Base-by-base conservation (phyloP, 2,329 filamentous ascomycete genomes). In the Aureobasidium subglaciale region DNA sequence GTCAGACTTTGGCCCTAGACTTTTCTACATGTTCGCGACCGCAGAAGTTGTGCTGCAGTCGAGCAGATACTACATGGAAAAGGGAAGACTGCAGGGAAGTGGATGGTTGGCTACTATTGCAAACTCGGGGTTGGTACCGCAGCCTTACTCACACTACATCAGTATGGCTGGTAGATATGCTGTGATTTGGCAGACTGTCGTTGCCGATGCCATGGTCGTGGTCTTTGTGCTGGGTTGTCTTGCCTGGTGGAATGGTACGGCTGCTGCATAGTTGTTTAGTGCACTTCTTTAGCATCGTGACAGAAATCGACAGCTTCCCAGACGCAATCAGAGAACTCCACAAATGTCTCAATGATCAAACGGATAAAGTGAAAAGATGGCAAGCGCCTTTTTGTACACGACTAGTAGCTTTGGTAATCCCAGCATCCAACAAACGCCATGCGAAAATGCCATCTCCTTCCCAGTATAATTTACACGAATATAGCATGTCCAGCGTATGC, bases 21-120 rank as follows among this genome's bases (percentile, higher is more conserved):
- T 90, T 70, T 90, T 92, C 70, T 89, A 84, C 75, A 78, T 87
- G n/a, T 93, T 92, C 67, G 85, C 87, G 5, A 89, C 87, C 0
- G 84, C 82, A 29, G 87, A 93, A 72, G 78, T 88, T 10, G 67
- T 88, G 53, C 74, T 92, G 60, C 81, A 92, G 60, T 86, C 83
- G 1, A 84, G 81, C 27, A 77, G 87, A 22, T 88, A 86, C 67
- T 83, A 90, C 62, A 65, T 89, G 50, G 86, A 90, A 63, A 82
- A 81, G 62, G 79, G 79, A 25, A 71, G 72, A 58, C 67, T 79
- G 42, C 80, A 80, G 58, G 80, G 80, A 3, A 71, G 75, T 24
- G 86, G 86, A 3, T 78, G 87, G 56, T 62, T 89, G 59, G 83
- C 83, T 59, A 86, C 78, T 22, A 71, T 85, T 37, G 75, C 79